phyloP scores from a whole-genome alignment of 495 filamentous ascomycete species.

The Sordaria brevicollis region DNA sequence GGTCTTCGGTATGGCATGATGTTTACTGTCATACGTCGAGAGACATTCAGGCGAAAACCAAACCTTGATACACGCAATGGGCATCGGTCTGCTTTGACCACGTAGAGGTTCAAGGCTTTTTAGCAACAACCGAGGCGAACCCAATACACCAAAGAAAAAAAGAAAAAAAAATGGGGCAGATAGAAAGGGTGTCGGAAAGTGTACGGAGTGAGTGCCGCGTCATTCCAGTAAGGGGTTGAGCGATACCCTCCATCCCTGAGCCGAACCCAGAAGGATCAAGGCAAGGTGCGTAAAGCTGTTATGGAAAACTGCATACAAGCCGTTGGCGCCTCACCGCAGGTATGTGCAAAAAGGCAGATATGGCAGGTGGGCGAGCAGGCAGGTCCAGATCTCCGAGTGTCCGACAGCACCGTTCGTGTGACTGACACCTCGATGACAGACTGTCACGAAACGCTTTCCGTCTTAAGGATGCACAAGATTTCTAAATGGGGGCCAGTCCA shows the following conservation, averaged over 20 bases:
- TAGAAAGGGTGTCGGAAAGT: background rate
- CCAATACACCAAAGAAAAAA: background rate
- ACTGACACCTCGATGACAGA: background rate
- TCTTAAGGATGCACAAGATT: background rate
- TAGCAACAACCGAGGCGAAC: background rate
- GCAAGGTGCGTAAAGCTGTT: background rate
- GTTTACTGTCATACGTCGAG: background rate
- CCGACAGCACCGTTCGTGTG: background rate
- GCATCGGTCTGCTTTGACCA: background rate
- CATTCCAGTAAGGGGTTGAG: background rate
- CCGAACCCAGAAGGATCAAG: background rate
- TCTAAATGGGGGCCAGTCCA: background rate
- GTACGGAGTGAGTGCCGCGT: background rate
- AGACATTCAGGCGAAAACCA: background rate
- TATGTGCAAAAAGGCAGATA: background rate
- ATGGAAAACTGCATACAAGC: background rate
- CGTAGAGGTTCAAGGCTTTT: background rate
- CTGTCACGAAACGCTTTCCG: background rate
- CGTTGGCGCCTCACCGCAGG: background rate
- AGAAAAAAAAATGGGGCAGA: too few relatives aligned
- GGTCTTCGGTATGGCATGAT: background rate
- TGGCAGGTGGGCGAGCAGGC: background rate
- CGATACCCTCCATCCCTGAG: background rate
- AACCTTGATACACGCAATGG: background rate
- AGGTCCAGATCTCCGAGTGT: background rate